Evolutionary conservation across 768 basidiomycete genomes (phyloP).

Genomic region (Mycena filopes): DNA sequence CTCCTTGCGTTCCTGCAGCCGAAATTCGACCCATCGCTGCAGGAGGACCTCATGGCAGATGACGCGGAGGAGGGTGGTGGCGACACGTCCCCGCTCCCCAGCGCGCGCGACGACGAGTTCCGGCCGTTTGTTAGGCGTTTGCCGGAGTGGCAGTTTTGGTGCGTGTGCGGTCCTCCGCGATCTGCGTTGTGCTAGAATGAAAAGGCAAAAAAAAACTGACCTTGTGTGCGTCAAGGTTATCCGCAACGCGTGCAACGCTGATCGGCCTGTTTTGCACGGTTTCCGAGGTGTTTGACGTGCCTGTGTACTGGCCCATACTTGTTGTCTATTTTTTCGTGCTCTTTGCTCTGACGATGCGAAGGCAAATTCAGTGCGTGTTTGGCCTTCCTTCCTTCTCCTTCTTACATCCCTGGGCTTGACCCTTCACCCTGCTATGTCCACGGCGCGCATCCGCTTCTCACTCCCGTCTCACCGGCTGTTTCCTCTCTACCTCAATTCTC

Average conservation of each 20-base stretch:
- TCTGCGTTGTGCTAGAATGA: no score
- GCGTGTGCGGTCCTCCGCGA: constrained; percentile 35
- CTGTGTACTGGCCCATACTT: constrained; percentile 99
- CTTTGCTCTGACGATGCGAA: constrained; percentile 93
- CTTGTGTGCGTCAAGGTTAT: constrained; percentile 74
- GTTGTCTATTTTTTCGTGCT: constrained; percentile 97
- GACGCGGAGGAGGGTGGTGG: constrained; percentile 95
- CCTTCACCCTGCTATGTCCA: no score
- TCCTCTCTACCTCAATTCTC: not conserved
- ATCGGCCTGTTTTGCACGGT: constrained; percentile 84
- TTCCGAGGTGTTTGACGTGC: constrained; percentile 91
- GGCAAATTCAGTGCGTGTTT: constrained; percentile 89
- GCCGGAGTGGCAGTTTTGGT: constrained; percentile 99
- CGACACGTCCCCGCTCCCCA: constrained; percentile 68
- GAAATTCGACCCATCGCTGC: constrained; percentile 95
- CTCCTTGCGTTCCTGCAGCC: constrained; percentile 98
- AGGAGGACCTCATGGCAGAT: constrained; percentile 92
- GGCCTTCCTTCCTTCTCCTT: constrained; percentile 10
- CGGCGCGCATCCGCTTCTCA: no score
- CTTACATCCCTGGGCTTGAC: no score
- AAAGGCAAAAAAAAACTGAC: not conserved
- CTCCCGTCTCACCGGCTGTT: not conserved
- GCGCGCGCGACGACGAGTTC: constrained; percentile 90
- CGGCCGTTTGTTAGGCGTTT: constrained; percentile 94
- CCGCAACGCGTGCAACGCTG: constrained; percentile 88